Conservation (phyloP, 352 stramenopile species). For the Halophytophthora polymorphica region DNA sequence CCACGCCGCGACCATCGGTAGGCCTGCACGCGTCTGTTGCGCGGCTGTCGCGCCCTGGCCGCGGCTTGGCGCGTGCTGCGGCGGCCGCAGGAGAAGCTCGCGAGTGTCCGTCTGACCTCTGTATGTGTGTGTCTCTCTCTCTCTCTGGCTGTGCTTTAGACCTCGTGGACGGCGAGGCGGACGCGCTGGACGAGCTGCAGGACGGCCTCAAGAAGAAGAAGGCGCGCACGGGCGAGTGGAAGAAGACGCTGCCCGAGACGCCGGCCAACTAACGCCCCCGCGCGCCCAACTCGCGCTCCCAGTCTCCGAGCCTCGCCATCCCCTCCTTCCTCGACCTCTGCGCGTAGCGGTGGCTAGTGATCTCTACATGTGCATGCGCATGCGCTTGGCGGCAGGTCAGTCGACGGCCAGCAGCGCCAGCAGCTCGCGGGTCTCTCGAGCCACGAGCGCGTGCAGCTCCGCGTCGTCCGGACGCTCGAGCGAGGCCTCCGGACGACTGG, state of each 20-base stretch:
- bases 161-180: slow-evolving; percentile 40
- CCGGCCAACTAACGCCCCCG: slow-evolving; percentile 19
- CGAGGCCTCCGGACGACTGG: not conserved
- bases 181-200: slow-evolving; percentile 55
- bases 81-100: too few species aligned
- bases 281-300: too few species aligned
- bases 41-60: too few species aligned
- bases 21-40: slow-evolving; percentile 5
- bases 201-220: slow-evolving; percentile 84
- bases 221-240: slow-evolving; percentile 48
- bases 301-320: too few species aligned
- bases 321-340: too few species aligned
- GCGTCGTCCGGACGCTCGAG: slow-evolving; percentile 6
- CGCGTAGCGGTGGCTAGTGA: too few species aligned
- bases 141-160: slow-evolving; percentile 24
- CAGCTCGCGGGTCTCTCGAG: slow-evolving; percentile 15
- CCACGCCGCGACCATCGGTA: slow-evolving; percentile 56
- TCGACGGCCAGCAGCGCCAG: slow-evolving; percentile 1
- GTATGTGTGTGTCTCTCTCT: slow-evolving; percentile 2
- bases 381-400: not conserved
- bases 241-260: slow-evolving; percentile 27
- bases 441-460: slow-evolving; percentile 14
- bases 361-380: too few species aligned
- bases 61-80: too few species aligned
- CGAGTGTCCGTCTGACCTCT: too few species aligned